Base-by-base conservation (phyloP, 345 rosid species). In the Ailanthus altissimus region DNA sequence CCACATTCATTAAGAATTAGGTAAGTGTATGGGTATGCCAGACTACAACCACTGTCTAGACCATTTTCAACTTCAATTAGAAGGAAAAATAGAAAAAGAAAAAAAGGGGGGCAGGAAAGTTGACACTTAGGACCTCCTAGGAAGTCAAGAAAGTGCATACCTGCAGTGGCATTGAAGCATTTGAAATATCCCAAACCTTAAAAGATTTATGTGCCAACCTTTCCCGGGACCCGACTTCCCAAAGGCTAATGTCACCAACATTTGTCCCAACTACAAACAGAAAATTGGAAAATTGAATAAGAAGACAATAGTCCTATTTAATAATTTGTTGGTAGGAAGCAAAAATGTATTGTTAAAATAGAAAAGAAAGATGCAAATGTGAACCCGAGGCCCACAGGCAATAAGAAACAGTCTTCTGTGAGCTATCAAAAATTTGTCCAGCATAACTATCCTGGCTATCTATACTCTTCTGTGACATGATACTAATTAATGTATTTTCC, bases 171-270 rank as follows among this genome's bases (percentile, higher is more conserved):
- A 74, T 75, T 7, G 87, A 81, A 75, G 76, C 45, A 67, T 82
- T 74, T 38, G 77, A 74, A 36, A 84, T 64, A 75, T 86, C 86
- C 89, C 89, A 83, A 78, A 84, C 85, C 84, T 84, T 83, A 66
- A 86, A 86, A n/a, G 76, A 71, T 69, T 81, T 86, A 58, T 67
- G 81, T 1, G 81, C 85, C 75, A 84, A 56, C 78, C 81, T 86
- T n/a, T 83, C 87, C 60, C 84, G 79, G 13, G 77, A 66, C 47
- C 85, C 87, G 45, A 84, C 83, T 64, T 86, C 86, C 89, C 89
- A 86, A 14, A 86, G 80, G 73, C 81, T 81, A 59, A 84, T 70
- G 50, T 86, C 89, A 65, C 87, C 87, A 53, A 83, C 79, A 80
- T 84, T 84, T 70, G 87, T 86, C 57, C 89, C 89, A 36, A 86